Percentiles rank a stretch among this genome's conserved stretches.
These are phyloP conservation scores for Coemansia sp. DNA, from an alignment of 192 early-diverging fungal species.

Conservation along the genomic window DNA sequence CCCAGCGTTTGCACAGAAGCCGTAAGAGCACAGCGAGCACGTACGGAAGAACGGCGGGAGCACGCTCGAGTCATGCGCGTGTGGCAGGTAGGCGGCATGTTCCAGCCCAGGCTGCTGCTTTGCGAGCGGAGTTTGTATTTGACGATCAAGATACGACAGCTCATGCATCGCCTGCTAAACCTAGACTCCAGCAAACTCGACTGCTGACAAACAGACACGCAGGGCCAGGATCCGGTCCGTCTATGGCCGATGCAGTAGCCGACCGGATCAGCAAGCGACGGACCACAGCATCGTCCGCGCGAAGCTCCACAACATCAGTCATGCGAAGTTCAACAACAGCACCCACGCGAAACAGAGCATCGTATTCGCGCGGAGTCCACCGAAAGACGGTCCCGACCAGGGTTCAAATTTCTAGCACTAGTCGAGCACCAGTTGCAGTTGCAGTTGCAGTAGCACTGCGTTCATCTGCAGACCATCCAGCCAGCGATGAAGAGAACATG, in stretches of 20 bases:
- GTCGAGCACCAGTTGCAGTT: not conserved
- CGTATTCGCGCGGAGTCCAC: not conserved
- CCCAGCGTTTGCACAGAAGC: not conserved
- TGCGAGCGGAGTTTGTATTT: conserved; percentile 34
- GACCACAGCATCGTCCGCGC: not conserved
- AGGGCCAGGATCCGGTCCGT: not conserved
- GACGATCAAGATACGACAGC: conserved; percentile 21
- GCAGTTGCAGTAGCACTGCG: not conserved
- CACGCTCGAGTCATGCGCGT: not conserved
- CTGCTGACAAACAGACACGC: conserved; percentile 9
- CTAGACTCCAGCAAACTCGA: conserved; percentile 23
- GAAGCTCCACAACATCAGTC: not conserved
- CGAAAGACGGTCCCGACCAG: conserved; percentile 22
- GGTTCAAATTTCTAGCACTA: not conserved
- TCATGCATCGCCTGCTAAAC: not conserved
- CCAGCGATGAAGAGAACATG: not conserved
- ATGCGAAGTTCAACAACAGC: not conserved
- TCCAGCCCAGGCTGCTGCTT: not conserved
- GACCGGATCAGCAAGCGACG: conserved; percentile 4
- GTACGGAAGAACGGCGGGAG: not conserved
- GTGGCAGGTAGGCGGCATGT: not conserved
- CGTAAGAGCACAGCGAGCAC: not conserved
- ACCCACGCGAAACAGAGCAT: not conserved
- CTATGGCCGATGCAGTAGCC: conserved; percentile 18
- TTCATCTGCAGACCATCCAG: not conserved